These are phyloP conservation scores for Verticillium tricorpus DNA, from an alignment of 2,329 filamentous ascomycete species.

Conservation along the genomic window DNA sequence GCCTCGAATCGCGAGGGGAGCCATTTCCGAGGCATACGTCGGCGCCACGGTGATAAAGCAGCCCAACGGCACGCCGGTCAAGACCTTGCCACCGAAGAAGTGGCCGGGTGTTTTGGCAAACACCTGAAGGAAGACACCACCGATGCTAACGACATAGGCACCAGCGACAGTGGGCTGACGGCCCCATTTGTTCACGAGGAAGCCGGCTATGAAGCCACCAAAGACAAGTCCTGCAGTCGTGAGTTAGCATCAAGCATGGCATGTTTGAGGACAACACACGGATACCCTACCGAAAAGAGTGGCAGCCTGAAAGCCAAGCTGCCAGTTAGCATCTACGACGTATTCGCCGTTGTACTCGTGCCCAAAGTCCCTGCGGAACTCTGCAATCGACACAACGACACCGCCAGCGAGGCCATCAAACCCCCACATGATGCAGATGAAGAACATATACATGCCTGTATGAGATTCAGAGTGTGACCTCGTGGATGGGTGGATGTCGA, in stretches of 20 bases:
- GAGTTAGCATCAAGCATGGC: too few species aligned
- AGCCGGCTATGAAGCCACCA: conserved; percentile 22
- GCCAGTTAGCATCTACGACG: conserved; percentile 32
- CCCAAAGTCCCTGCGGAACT: conserved; percentile 37
- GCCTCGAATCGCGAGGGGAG: conserved; percentile 18
- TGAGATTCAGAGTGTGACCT: background rate
- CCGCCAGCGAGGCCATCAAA: conserved; percentile 31
- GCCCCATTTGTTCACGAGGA: conserved; percentile 25
- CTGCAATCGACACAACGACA: conserved; percentile 30
- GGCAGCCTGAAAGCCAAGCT: conserved; percentile 32
- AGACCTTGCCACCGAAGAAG: conserved; percentile 30
- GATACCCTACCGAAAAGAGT: conserved; percentile 12
- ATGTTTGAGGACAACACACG: conserved; percentile 15
- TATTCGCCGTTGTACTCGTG: conserved; percentile 25
- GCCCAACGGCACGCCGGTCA: conserved; percentile 8
- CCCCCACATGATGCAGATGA: conserved; percentile 13
- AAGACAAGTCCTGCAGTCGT: conserved; percentile 16
- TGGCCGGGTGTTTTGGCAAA: conserved; percentile 27
- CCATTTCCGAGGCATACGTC: conserved; percentile 18
- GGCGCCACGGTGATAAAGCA: conserved; percentile 15
- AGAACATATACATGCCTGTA: conserved; percentile 12
- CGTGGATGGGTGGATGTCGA: background rate
- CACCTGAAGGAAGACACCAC: conserved; percentile 34
- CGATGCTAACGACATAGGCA: conserved; percentile 40
- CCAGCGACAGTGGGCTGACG: conserved; percentile 35